A percentile compares a stretch with the other conserved stretches of the same genome.
These are phyloP conservation scores for Skeletonema tropicum DNA, from an alignment of 108 stramenopile species.

Conservation along the genomic window DNA sequence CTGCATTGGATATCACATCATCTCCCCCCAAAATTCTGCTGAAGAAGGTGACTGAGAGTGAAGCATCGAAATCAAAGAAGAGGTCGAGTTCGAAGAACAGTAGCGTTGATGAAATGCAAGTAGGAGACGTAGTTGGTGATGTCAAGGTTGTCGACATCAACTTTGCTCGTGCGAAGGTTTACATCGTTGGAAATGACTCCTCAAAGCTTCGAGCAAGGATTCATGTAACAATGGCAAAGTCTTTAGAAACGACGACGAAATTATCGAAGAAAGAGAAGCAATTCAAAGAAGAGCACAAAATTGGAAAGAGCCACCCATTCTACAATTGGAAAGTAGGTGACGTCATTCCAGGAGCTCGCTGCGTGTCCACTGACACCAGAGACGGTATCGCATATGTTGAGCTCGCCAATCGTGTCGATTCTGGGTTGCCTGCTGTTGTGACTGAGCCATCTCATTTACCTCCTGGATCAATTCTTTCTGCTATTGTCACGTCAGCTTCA, in stretches of 20 bases:
- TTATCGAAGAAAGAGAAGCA: slow-evolving; percentile 50
- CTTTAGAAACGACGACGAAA: slow-evolving; percentile 25
- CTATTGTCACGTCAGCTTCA: slow-evolving; percentile 55
- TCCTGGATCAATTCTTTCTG: slow-evolving; percentile 59
- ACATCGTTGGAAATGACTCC: slow-evolving; percentile 40
- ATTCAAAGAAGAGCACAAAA: slow-evolving; percentile 45
- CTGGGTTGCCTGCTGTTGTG: slow-evolving; percentile 44
- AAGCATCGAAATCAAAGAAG: slow-evolving; percentile 35
- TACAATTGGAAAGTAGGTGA: slow-evolving; percentile 62
- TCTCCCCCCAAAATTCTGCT: slow-evolving; percentile 68
- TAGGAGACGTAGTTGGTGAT: slow-evolving; percentile 63
- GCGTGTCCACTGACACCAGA: slow-evolving; percentile 53
- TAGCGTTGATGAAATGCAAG: slow-evolving; percentile 37
- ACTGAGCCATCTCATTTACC: slow-evolving; percentile 51
- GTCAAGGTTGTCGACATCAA: slow-evolving; percentile 60
- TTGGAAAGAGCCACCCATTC: slow-evolving; percentile 77
- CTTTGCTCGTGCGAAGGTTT: slow-evolving; percentile 60
- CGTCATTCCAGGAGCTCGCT: slow-evolving; percentile 53
- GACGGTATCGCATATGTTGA: slow-evolving; percentile 63
- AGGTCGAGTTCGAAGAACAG: slow-evolving; percentile 12
- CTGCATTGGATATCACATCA: slow-evolving; percentile 74
- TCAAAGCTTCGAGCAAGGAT: slow-evolving; percentile 54
- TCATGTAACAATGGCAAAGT: slow-evolving; percentile 74
- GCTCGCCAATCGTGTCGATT: slow-evolving; percentile 43
- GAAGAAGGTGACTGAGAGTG: slow-evolving; percentile 43